Evolutionary conservation across 495 filamentous ascomycete genomes (phyloP).

Genomic region (Neurospora cerealis): DNA sequence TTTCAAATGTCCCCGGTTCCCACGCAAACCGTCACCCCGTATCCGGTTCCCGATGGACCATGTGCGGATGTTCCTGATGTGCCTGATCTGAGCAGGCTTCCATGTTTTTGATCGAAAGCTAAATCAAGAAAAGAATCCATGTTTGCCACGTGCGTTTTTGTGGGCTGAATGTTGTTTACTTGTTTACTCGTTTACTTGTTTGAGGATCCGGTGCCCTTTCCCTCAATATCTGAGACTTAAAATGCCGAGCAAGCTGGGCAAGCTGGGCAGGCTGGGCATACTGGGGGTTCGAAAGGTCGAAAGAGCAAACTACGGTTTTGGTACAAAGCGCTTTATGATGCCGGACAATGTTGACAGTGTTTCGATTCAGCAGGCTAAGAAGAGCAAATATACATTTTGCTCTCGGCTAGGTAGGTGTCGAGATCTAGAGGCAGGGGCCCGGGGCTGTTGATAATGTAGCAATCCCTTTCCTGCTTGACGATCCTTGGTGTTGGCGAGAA

Average conservation of each 20-base stretch:
- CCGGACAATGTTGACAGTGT: neutral
- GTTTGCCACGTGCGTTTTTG: neutral
- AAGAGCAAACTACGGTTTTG: neutral
- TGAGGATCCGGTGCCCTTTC: neutral
- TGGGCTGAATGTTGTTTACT: neutral
- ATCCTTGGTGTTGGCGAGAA: neutral
- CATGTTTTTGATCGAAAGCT: neutral
- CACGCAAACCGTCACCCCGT: neutral
- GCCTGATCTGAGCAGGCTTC: neutral
- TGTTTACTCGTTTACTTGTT: neutral
- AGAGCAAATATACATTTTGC: neutral
- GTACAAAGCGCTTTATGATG: neutral
- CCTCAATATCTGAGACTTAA: neutral
- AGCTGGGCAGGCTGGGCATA: neutral
- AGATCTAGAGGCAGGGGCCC: neutral
- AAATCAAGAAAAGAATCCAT: neutral
- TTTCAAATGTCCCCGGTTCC: neutral
- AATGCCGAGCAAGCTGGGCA: neutral
- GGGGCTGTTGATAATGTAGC: neutral
- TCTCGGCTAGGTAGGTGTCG: neutral
- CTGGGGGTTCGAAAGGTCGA: neutral
- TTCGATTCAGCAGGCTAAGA: neutral
- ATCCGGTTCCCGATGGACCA: neutral
- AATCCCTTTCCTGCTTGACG: neutral
- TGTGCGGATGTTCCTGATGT: neutral